A percentile compares a stretch with the other conserved stretches of the same genome.
Conservation (phyloP, 352 stramenopile species). For the Phytophthora pseudosyringae region DNA sequence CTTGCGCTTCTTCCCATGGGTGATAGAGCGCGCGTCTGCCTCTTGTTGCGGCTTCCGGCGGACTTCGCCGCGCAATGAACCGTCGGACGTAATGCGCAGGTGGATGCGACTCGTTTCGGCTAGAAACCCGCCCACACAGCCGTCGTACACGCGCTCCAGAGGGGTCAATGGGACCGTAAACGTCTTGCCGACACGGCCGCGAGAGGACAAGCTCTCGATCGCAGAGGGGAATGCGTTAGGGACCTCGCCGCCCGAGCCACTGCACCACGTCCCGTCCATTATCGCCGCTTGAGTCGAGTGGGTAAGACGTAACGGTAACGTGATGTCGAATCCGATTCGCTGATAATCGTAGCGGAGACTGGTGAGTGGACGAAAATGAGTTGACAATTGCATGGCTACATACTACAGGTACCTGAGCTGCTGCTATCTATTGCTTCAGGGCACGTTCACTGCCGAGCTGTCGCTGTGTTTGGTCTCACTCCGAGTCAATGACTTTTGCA, state of each 20-base stretch:
- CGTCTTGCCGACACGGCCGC: neutral
- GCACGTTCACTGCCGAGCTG: conserved; percentile 1
- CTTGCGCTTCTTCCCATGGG: conserved; percentile 37
- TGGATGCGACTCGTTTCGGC: conserved; percentile 43
- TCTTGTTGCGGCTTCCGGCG: conserved; percentile 26
- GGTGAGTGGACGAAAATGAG: conserved; percentile 21
- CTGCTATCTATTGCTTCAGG: conserved; percentile 13
- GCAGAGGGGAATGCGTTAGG: conserved; percentile 5
- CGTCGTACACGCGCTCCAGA: conserved; percentile 52
- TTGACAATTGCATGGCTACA: conserved; percentile 13
- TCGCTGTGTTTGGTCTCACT: conserved; percentile 18
- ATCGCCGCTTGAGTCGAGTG: conserved; percentile 10
- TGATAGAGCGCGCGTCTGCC: neutral
- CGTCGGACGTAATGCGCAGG: conserved; percentile 48
- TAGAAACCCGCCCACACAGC: conserved; percentile 52
- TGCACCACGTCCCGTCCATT: conserved; percentile 25
- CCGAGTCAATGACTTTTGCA: conserved; percentile 5
- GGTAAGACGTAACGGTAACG: neutral
- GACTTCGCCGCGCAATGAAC: conserved; percentile 47
- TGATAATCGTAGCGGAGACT: conserved; percentile 11
- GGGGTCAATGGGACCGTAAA: conserved; percentile 3
- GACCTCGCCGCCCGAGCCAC: neutral
- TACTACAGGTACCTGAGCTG: neutral
- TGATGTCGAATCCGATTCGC: conserved; percentile 16
- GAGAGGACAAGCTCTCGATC: conserved; percentile 7